Percentiles rank a stretch among this genome's conserved stretches.
These are phyloP conservation scores for Colletotrichum agaves DNA, from an alignment of 2,329 filamentous ascomycete species.

Conservation along the genomic window DNA sequence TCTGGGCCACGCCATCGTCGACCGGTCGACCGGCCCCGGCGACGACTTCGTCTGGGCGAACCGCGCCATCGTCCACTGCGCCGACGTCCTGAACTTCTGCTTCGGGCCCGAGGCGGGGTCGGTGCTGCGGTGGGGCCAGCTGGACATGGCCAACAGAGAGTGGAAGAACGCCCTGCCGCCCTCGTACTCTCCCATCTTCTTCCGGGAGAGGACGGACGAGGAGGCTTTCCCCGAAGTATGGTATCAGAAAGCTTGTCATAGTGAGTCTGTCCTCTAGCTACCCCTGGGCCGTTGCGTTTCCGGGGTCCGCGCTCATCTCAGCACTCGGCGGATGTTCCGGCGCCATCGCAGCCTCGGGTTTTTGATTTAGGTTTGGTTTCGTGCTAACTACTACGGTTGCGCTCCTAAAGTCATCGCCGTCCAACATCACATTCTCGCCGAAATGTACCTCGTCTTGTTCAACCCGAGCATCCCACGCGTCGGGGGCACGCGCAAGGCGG, in stretches of 20 bases:
- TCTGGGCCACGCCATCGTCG: constrained; percentile 58
- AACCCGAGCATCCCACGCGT: constrained; percentile 64
- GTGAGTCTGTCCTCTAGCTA: constrained; percentile 28
- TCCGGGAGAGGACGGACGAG: constrained; percentile 40
- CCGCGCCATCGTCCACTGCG: constrained; percentile 70
- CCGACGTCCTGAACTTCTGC: constrained; percentile 72
- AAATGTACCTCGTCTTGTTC: constrained; percentile 66
- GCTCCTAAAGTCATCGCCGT: constrained; percentile 62
- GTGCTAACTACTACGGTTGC: constrained; percentile 38
- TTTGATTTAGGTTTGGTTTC: constrained; percentile 41
- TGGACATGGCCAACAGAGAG: constrained; percentile 38
- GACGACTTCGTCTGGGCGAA: constrained; percentile 70
- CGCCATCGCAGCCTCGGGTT: constrained; percentile 52
- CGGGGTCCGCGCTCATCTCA: neutral
- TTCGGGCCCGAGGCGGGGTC: constrained; percentile 55
- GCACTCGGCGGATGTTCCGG: constrained; percentile 17
- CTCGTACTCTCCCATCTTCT: constrained; percentile 39
- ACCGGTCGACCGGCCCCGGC: constrained; percentile 58
- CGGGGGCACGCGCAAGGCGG: constrained; percentile 50
- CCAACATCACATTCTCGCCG: constrained; percentile 69
- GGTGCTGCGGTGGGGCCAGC: constrained; percentile 34
- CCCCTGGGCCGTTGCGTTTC: neutral
- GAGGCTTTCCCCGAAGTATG: constrained; percentile 48
- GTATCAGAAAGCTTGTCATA: constrained; percentile 38
- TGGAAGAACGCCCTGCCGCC: constrained; percentile 37